phyloP scores from a whole-genome alignment of 257 asterid species.

The Jasminum sambac region DNA sequence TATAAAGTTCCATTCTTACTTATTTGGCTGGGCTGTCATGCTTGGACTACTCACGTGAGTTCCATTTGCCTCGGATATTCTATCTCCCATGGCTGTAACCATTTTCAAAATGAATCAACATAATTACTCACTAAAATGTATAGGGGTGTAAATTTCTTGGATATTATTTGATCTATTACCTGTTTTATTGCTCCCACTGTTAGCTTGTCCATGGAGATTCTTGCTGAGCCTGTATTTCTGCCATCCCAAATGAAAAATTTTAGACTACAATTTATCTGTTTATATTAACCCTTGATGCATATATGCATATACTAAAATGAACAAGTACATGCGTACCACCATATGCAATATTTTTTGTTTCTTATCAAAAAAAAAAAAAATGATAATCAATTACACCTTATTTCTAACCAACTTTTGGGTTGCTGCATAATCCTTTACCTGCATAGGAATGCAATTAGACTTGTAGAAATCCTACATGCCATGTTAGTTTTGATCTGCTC shows the following conservation, averaged over 20 bases:
- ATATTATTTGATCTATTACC: conserved; percentile 44
- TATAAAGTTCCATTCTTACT: conserved; percentile 45
- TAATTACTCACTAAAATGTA: conserved; percentile 1
- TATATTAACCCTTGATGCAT: not conserved
- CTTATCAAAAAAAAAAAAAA: not conserved
- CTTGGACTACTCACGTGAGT: conserved; percentile 46
- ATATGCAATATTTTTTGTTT: not conserved
- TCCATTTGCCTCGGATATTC: conserved; percentile 52
- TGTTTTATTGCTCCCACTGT: conserved; percentile 59
- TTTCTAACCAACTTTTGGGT: not conserved
- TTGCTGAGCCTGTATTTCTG: conserved; percentile 96
- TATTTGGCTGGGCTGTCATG: conserved; percentile 50
- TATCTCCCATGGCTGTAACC: conserved; percentile 57
- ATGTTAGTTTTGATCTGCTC: not conserved
- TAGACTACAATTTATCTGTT: conserved; percentile 3
- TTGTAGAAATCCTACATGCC: not conserved
- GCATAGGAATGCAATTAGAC: not conserved
- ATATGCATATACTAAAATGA: conserved; percentile 2
- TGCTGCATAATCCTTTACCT: not conserved
- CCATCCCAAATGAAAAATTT: conserved; percentile 24
- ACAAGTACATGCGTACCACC: not conserved
- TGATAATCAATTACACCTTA: not conserved
- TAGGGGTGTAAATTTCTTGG: conserved; percentile 17
- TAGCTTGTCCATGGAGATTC: conserved; percentile 78
- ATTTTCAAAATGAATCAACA: conserved; percentile 25